A percentile compares a stretch with the other conserved stretches of the same genome.
phyloP scores from a whole-genome alignment of 306 rosid genomes.

The Senna tora region DNA sequence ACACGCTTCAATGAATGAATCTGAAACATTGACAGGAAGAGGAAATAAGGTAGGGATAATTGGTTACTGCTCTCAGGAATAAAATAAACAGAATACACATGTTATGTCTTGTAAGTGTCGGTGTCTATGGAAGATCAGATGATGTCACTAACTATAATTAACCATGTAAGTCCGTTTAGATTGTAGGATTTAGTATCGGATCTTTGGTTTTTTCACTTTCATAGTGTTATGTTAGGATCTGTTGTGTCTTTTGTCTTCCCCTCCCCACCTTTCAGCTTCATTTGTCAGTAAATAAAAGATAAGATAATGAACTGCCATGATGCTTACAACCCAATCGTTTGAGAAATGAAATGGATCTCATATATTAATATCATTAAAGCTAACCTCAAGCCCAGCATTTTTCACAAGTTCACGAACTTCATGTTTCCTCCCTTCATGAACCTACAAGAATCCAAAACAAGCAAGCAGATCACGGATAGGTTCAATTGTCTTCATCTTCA shows the following conservation, averaged over 20 bases:
- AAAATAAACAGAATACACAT: slow-evolving; percentile 7
- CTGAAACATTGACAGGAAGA: slow-evolving; percentile 53
- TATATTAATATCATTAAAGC: slow-evolving; percentile 36
- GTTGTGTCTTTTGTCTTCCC: not conserved
- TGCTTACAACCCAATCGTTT: not conserved
- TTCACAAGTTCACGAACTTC: slow-evolving; percentile 96
- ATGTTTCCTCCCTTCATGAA: slow-evolving; percentile 98
- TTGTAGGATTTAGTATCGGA: not conserved
- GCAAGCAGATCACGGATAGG: slow-evolving; percentile 39
- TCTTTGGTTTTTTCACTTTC: not conserved
- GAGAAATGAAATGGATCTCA: slow-evolving; percentile 9
- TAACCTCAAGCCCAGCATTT: slow-evolving; percentile 89
- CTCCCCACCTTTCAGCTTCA: not conserved
- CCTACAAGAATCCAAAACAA: slow-evolving; percentile 56
- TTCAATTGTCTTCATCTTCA: slow-evolving; percentile 19
- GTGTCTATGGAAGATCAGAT: slow-evolving; percentile 1
- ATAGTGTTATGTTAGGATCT: not conserved
- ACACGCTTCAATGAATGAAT: slow-evolving; percentile 86
- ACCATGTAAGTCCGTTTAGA: not conserved
- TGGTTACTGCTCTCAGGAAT: slow-evolving; percentile 9
- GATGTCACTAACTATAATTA: not conserved
- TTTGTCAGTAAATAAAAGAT: not conserved
- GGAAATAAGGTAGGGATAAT: slow-evolving; percentile 2
- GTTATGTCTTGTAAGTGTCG: not conserved
- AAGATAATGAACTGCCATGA: not conserved